Evolutionary conservation across 441 rosid species (phyloP), one percentile per base, ranked within the genome.

Genomic region (Isatis lusitanica): DNA sequence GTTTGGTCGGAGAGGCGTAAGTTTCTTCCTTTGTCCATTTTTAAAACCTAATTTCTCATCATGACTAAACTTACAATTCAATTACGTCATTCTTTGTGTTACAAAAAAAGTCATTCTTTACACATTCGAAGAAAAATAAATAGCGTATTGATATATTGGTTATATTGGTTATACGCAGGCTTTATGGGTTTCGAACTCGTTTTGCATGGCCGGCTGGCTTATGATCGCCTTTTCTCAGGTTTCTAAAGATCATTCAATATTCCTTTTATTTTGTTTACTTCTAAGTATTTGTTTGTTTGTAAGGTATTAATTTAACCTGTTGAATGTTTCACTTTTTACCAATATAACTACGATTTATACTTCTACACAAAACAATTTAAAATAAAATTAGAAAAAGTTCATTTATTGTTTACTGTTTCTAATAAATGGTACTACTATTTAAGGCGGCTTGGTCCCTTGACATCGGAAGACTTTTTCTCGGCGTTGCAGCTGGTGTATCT

Each of bases 1-100:
- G 36, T 79, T 85, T 3, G 97, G 98, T 71, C 83, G 95, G 55
- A 84, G 85, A 84, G 90, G 83, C 26, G 97, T 88, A 76, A 39
- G 67, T 17, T 38, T 12, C 6, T 43, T 65, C 35, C 13, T 58
- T 38, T 73, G 5, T 33, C 36, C 8, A 5, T 8, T 15, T 1
- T 9, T 6, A 21, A 44, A 46, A 33, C 7, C 6, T 33, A 8
- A 26, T 43, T 9, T 35, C 39, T 35, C 43, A 18, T 36, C 28
- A 50, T 39, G 30, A 38, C 36, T 16, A 36, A 36, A 56, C 5
- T 31, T 58, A 66, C 43, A 58, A 17, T 39, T 11, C 26, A 2
- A 33, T 33, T 33, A 33, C 36, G 8, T 6, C 36, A 33, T 33
- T 33, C 36, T 33, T 26, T 31, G 9, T 7, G 38, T 10, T 56